These are phyloP conservation scores for Calocera viscosa DNA, from an alignment of 768 basidiomycete species.

Conservation along the genomic window DNA sequence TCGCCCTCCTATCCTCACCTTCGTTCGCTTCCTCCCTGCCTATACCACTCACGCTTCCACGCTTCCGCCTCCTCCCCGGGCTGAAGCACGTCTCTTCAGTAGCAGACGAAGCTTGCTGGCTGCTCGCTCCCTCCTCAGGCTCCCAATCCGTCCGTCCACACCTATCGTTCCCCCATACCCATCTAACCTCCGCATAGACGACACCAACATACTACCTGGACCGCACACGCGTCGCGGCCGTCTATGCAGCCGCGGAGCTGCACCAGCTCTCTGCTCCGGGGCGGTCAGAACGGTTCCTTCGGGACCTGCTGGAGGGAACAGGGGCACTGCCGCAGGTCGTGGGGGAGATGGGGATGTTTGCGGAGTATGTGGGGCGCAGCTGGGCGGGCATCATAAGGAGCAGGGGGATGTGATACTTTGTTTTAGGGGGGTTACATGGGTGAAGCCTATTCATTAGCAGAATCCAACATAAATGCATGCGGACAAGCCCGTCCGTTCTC, in stretches of 20 bases:
- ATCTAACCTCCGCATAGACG: background rate
- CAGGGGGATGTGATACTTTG: conserved; percentile 33
- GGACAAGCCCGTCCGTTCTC: too few species aligned
- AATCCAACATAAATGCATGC: too few species aligned
- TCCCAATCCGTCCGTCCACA: background rate
- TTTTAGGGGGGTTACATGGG: too few species aligned
- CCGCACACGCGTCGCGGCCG: conserved; percentile 48
- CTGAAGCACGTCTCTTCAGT: conserved; percentile 48
- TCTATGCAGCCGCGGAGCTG: conserved; percentile 55
- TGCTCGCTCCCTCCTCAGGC: background rate
- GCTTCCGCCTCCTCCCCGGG: conserved; percentile 48
- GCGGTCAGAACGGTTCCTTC: conserved; percentile 38
- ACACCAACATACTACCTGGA: conserved; percentile 35
- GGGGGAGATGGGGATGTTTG: conserved; percentile 43
- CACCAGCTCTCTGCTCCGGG: conserved; percentile 67
- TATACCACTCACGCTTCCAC: conserved; percentile 29
- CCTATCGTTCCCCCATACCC: background rate
- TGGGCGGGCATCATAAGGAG: conserved; percentile 64
- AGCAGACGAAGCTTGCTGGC: conserved; percentile 55
- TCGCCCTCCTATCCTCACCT: conserved; percentile 51
- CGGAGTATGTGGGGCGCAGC: conserved; percentile 50
- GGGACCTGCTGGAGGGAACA: conserved; percentile 45
- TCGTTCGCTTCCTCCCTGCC: conserved; percentile 49
- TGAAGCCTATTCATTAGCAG: too few species aligned
- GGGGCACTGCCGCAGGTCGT: conserved; percentile 36